phyloP scores from a whole-genome alignment of 2,329 filamentous ascomycete species.

The Epichloe baconii region DNA sequence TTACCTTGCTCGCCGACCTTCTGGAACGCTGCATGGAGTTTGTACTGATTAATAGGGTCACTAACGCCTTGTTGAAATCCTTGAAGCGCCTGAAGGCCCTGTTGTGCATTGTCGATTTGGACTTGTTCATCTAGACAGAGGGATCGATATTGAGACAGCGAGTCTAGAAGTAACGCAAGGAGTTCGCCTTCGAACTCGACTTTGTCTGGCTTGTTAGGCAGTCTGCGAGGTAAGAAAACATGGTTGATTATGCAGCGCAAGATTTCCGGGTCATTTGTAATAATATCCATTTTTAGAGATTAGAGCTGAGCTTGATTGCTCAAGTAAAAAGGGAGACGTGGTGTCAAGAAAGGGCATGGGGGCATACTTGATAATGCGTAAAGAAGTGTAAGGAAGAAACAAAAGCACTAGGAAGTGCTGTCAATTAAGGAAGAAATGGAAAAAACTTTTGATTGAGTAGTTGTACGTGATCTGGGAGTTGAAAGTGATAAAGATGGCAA shows the following conservation, averaged over 20 bases:
- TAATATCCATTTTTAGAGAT: background rate
- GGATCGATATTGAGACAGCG: background rate
- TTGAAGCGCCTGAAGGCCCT: background rate
- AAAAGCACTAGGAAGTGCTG: background rate
- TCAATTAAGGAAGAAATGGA: too few species aligned
- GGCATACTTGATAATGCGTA: too few species aligned
- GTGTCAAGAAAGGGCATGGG: background rate
- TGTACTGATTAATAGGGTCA: background rate
- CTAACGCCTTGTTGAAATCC: background rate
- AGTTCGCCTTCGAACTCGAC: background rate
- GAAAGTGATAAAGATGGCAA: background rate
- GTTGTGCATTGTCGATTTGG: background rate
- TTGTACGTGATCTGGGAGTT: background rate
- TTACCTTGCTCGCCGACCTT: background rate
- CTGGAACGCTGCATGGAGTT: background rate
- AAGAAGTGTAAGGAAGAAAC: background rate
- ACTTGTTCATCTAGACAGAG: background rate
- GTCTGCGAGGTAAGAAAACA: constrained; percentile 4
- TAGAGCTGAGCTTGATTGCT: background rate
- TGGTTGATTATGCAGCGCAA: constrained; percentile 2
- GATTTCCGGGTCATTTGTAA: background rate
- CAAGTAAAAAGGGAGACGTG: background rate
- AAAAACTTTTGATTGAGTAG: background rate
- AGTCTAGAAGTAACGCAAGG: background rate
- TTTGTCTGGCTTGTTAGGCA: background rate